Conservation (phyloP, 176 grass and related monocot species). For the Leersia perrieri region DNA sequence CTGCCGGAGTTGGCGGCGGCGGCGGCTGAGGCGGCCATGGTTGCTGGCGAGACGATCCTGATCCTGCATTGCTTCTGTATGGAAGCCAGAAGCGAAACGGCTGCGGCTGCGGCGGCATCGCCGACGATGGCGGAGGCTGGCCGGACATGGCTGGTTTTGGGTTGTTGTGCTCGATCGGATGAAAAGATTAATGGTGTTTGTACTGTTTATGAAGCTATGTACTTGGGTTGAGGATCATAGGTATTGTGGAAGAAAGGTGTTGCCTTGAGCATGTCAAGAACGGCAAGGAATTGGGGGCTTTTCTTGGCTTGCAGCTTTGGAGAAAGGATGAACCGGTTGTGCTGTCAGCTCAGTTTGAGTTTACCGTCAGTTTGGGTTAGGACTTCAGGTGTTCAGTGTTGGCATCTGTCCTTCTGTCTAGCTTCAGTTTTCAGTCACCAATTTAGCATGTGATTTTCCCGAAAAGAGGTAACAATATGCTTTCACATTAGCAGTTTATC, state of each 20-base stretch:
- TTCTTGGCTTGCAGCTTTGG: slow-evolving; percentile 44
- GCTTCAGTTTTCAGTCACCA: background rate
- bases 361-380: background rate
- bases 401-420: background rate
- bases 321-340: slow-evolving; percentile 31
- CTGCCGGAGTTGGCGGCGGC: background rate
- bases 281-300: slow-evolving; percentile 41
- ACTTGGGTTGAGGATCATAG: slow-evolving; percentile 9
- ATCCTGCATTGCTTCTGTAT: slow-evolving; percentile 17
- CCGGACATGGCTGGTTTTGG: slow-evolving; percentile 29
- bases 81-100: slow-evolving; percentile 64
- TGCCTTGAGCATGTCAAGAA: slow-evolving; percentile 24
- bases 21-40: slow-evolving; percentile 10
- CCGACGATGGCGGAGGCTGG: background rate
- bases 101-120: slow-evolving; percentile 21
- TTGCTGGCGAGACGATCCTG: slow-evolving; percentile 20
- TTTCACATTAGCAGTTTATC: background rate
- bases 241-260: slow-evolving; percentile 2
- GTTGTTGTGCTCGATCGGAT: background rate
- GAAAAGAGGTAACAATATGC: background rate
- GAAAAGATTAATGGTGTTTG: background rate
- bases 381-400: background rate
- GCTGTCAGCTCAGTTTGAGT: background rate
- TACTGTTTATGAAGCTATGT: slow-evolving; percentile 2
- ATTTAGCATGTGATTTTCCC: background rate